Base-by-base conservation (phyloP, 2,329 filamentous ascomycete genomes). In the Pestalotiopsis fici region DNA sequence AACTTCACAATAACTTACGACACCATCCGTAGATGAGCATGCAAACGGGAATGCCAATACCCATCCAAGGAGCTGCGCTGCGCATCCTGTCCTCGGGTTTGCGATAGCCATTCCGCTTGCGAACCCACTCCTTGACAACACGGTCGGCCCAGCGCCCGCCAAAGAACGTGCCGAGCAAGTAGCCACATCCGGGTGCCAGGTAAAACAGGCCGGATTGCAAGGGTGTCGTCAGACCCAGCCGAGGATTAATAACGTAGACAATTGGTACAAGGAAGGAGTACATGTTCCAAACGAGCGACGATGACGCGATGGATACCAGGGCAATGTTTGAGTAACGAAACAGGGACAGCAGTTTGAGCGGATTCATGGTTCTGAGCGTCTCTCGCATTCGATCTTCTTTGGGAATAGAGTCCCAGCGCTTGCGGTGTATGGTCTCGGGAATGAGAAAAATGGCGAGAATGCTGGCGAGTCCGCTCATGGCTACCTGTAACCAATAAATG, bases 141-240 rank as follows among this genome's bases (percentile, higher is more conserved):
- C 86, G 80, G 74, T 94, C 91, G 0, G 91, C 90, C 82, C 88
- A 93, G 31, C 88, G 85, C 1, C 92, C 92, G 18, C 92, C 91
- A 67, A 91, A 82, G 72, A 93, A 88, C 0, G 90, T 92, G 0
- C 91, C 91, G 0, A 88, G 65, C 0, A 94, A 78, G 72, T 93
- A 94, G 0, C 92, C 92, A 63, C 84, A 85, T 0, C 91, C 92
- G 0, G 92, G 91, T 0, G 91, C 90, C 23, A 94, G 86, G 75
- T 93, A 94, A 78, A 94, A 93, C 1, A 94, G 83, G 0, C 90
- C 91, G 0, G 86, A 88, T 71, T 92, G 85, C n/a, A 93, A 83
- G 0, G 92, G 91, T 0, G 86, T 84, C 0, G 87, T 87, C 9
- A 94, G 83, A 65, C 89, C 77, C 80, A 94, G 94, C 25, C 92